These are phyloP conservation scores for Eucalyptus regnans DNA, from an alignment of 345 rosid genomes.

Conservation along the genomic window DNA sequence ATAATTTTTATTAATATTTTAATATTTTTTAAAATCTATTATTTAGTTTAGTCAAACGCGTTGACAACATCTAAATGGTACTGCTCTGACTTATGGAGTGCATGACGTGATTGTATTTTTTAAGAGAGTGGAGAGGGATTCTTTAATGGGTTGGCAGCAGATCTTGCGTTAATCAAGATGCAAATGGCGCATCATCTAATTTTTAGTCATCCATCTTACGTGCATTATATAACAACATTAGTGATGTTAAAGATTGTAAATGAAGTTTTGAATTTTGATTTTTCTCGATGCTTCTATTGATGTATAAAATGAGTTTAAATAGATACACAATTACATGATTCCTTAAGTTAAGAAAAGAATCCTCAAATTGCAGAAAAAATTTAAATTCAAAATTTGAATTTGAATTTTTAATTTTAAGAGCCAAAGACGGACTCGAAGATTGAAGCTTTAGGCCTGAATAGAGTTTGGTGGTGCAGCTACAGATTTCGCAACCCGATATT, in stretches of 20 bases:
- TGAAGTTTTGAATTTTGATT: too few relatives aligned
- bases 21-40: too few relatives aligned
- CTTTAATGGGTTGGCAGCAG: background rate
- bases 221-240: background rate
- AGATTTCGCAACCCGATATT: background rate
- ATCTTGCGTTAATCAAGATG: background rate
- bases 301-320: too few relatives aligned
- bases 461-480: conserved; percentile 54
- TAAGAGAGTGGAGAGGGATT: background rate
- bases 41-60: too few relatives aligned
- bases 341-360: too few relatives aligned
- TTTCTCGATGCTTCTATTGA: too few relatives aligned
- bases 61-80: background rate
- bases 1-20: too few relatives aligned
- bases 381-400: too few relatives aligned
- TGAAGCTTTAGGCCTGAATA: conserved; percentile 69
- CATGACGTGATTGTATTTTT: background rate
- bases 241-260: background rate
- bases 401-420: background rate
- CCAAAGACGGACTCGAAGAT: conserved; percentile 34
- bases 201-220: background rate
- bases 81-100: background rate
- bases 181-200: background rate
- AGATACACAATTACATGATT: too few relatives aligned
- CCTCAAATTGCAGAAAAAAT: too few relatives aligned